phyloP scores from a whole-genome alignment of 192 early-diverging fungal genomes.

The Backusella morwellensis region DNA sequence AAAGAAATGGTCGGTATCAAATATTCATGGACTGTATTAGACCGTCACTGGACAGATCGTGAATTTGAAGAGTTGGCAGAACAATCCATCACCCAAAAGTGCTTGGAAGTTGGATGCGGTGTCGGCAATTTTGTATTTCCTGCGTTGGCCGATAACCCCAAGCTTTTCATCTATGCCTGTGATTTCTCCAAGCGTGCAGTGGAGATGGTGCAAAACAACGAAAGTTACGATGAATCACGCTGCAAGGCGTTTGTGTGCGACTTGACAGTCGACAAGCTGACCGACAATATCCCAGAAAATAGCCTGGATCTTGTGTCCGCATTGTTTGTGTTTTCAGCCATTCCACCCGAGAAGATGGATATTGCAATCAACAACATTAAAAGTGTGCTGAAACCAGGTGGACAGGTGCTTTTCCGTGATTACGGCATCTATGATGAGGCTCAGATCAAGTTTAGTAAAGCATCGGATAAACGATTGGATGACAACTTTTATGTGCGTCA shows the following conservation, averaged over 20 bases:
- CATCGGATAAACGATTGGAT: conserved; percentile 75
- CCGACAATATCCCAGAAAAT: conserved; percentile 66
- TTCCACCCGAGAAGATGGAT: conserved; percentile 84
- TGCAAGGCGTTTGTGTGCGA: conserved; percentile 97
- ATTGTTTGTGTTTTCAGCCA: conserved; percentile 95
- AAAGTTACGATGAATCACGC: conserved; percentile 64
- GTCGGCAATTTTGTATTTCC: conserved; percentile 98
- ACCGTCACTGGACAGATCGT: conserved; percentile 94
- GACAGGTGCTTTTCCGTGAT: conserved; percentile 90
- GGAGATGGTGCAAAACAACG: conserved; percentile 82
- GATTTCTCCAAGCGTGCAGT: conserved; percentile 93
- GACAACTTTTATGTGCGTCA: conserved; percentile 96
- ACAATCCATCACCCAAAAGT: conserved; percentile 19
- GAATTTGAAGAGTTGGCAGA: conserved; percentile 84
- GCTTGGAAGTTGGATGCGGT: conserved; percentile 95
- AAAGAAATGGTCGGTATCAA: background rate
- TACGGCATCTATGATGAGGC: conserved; percentile 97
- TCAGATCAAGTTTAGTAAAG: conserved; percentile 82
- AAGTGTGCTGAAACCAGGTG: conserved; percentile 79
- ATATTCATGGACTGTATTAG: conserved; percentile 21
- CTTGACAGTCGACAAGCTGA: conserved; percentile 72
- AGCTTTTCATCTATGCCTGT: conserved; percentile 87
- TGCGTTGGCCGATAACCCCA: conserved; percentile 74
- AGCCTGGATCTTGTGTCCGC: conserved; percentile 85
- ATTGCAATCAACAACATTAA: conserved; percentile 78